Evolutionary conservation across 75 land plant genomes (phyloP), one percentile per base, ranked within the genome.

Genomic region (Cryptomeria japonica): DNA sequence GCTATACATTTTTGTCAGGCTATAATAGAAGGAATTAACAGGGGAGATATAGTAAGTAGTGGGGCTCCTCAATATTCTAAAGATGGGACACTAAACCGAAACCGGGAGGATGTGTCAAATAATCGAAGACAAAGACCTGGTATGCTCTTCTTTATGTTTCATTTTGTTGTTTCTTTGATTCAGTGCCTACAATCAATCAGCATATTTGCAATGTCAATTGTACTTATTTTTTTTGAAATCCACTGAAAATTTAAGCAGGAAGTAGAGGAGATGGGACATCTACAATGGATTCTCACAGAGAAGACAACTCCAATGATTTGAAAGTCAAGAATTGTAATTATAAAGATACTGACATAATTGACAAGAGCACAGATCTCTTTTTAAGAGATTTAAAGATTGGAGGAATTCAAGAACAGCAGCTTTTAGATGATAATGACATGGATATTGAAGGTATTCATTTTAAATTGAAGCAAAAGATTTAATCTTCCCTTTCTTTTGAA

Each of bases 31-130:
- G 98, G 94, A 58, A 97, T 97, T 88, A 95, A 94, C 49, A 96
- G 93, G 86, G 99, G 99, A 76, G 97, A 98, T 76, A 94, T 98
- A 38, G 68, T 93, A 46, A 94, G 97, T 75, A 95, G 99, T 88
- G 99, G 97, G 76, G 92, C 95, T 6, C 91, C 94, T 61, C 97
- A 94, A 86, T 49, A 86, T 77, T 72, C 95, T 28, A 98, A 96
- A 87, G 99, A 98, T 31, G 91, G 88, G 51, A 85, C 91, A 78
- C 73, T 42, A 41, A 93, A 89, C 28, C 88, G 93, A 73, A 91
- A 86, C 42, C 78, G 92, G 75, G 86, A 86, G 3, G 99, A 98
- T 38, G 82, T 86, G 73, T 37, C 84, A 13, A 94, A 91, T 39
- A 79, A 86, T 73, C 93, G 95, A 73, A 93, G 93, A 47, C 86